Evolutionary conservation across 2,329 filamentous ascomycete genomes (phyloP).

Genomic region (Alternaria rosae): DNA sequence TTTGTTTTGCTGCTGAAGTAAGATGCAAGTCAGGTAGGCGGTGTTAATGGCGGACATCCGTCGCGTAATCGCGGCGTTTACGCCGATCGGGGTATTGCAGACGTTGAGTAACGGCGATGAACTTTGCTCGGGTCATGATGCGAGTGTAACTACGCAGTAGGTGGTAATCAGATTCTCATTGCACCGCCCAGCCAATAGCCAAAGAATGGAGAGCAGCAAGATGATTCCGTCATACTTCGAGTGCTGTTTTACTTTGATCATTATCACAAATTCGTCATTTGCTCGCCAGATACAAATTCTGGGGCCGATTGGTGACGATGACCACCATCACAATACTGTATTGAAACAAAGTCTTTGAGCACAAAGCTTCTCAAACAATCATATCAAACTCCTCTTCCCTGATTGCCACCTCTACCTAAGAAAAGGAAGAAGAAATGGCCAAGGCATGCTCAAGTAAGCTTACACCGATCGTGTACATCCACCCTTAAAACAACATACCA

Average conservation of each 20-base stretch:
- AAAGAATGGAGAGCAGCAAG: not conserved
- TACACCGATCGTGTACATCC: not conserved
- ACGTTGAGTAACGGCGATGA: not conserved
- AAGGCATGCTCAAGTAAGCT: not conserved
- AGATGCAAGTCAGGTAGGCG: not conserved
- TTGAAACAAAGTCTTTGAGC: not conserved
- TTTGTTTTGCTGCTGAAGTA: not conserved
- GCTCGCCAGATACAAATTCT: not conserved
- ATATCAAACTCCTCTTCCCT: not conserved
- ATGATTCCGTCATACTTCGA: not conserved
- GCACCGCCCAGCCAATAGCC: not conserved
- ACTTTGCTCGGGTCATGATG: not conserved
- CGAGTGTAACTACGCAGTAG: not conserved
- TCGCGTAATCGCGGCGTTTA: not conserved
- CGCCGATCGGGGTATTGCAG: not conserved
- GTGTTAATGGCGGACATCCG: not conserved
- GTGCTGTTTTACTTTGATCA: not conserved
- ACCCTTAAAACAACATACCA: not conserved
- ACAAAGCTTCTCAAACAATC: not conserved
- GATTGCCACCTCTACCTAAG: not conserved
- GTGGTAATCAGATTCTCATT: not conserved
- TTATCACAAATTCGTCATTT: not conserved
- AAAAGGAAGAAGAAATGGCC: not conserved
- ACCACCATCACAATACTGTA: not conserved
- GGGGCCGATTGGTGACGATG: not conserved